Conservation (phyloP, 1,284 basidiomycete species). For the Xerocomus nothofagi region DNA sequence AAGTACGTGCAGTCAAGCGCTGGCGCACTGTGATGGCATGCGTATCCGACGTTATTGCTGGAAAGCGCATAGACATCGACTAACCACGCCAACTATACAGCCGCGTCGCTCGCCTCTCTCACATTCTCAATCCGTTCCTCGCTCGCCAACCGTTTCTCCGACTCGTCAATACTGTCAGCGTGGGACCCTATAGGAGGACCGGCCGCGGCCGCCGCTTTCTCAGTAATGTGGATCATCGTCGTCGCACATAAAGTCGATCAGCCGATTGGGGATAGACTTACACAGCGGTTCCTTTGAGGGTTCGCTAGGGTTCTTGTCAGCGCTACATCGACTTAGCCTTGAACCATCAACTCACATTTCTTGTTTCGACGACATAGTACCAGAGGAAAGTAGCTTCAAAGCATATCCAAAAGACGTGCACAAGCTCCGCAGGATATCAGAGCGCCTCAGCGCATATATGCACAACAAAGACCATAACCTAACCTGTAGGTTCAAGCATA, state of each 20-base stretch:
- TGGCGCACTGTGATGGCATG: too few relatives aligned
- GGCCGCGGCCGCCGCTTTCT: not conserved
- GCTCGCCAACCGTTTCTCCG: not conserved
- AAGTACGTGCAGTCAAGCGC: not conserved
- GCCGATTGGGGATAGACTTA: not conserved
- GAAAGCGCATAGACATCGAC: not conserved
- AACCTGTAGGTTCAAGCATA: not conserved
- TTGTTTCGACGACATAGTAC: constrained; percentile 4
- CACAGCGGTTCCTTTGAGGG: constrained; percentile 1
- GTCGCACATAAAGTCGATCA: not conserved
- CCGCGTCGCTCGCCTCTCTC: not conserved
- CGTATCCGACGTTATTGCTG: not conserved
- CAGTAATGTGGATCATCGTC: constrained; percentile 1
- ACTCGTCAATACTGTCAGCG: not conserved
- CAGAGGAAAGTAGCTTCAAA: constrained; percentile 7
- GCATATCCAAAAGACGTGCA: constrained; percentile 2
- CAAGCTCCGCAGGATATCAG: not conserved
- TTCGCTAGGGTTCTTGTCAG: not conserved
- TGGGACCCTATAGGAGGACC: not conserved
- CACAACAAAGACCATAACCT: not conserved
- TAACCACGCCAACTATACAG: not conserved
- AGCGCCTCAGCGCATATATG: not conserved
- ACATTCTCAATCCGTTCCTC: not conserved
- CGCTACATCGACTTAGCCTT: not conserved
- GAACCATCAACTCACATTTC: not conserved